phyloP scores from a whole-genome alignment of 2,329 filamentous ascomycete species.

The Nemania sp. region DNA sequence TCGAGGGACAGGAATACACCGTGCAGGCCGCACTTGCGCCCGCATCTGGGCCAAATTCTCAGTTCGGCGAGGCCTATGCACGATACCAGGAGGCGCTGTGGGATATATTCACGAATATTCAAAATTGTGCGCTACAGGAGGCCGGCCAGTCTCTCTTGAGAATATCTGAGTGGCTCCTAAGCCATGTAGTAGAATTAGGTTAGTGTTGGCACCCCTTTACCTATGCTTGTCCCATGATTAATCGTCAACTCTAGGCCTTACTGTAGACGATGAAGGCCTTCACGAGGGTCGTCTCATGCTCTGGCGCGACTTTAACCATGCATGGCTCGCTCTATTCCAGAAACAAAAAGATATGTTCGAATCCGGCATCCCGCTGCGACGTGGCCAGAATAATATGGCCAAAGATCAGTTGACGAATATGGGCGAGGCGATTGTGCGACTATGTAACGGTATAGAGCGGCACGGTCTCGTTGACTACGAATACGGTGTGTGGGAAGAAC shows the following conservation, averaged over 20 bases:
- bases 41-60: conserved; percentile 50
- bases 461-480: conserved; percentile 98
- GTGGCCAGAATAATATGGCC: conserved; percentile 73
- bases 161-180: conserved; percentile 67
- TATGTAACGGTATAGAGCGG: conserved; percentile 88
- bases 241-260: conserved; percentile 72
- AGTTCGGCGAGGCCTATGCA: conserved; percentile 76
- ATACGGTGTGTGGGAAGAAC: conserved; percentile 95
- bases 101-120: conserved; percentile 78
- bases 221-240: conserved; percentile 35
- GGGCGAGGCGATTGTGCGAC: conserved; percentile 81
- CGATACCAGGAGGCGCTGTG: conserved; percentile 72
- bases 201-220: conserved; percentile 48
- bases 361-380: conserved; percentile 67
- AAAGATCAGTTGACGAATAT: conserved; percentile 79
- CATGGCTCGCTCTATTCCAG: conserved; percentile 86
- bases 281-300: conserved; percentile 82
- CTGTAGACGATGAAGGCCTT: conserved; percentile 81
- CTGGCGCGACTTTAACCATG: conserved; percentile 95
- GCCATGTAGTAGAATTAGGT: conserved; percentile 68
- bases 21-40: background rate
- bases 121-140: conserved; percentile 61
- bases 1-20: conserved; percentile 69
- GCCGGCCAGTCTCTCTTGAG: conserved; percentile 65
- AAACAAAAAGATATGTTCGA: conserved; percentile 82